Evolutionary conservation across 495 filamentous ascomycete genomes (phyloP), one percentile per base, ranked within the genome.

Genomic region (Bathelium albidoporum): DNA sequence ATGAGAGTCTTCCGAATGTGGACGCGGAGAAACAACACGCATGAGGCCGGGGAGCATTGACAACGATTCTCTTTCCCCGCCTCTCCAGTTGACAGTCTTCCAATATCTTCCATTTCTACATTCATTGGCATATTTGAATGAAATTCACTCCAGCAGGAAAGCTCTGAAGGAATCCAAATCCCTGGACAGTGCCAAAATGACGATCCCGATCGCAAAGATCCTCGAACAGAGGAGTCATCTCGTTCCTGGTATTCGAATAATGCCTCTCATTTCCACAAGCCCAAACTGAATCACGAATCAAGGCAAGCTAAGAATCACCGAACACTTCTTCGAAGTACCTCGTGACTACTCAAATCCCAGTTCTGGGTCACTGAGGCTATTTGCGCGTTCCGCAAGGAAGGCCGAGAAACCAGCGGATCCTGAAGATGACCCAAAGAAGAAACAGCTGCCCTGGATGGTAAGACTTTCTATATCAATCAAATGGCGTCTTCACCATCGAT

Each of bases 251-350:
- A 60, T 12, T 41, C 24, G 52, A 18, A 22, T 29, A 34, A 61
- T 26, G 9, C 26, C 59, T 24, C 53, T 39, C 16, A 62, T 10
- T n/a, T 39, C n/a, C 16, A 5, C 49, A 55, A 59, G 26, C 24
- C 12, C 52, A 4, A 43, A 59, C 58, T 60, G 28, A 45, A 24
- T 31, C 31, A 61, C 31, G 63, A 45, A 60, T 31, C 41, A 24
- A 24, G 91, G 90, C 34, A 89, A 86, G 71, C 76, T 95, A 10
- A 81, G 81, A 52, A 81, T 95, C 53, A 86, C 85, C 1, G 91
- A 95, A 72, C 80, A 90, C 62, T 88, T 90, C 77, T 96, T 96
- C 70, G 84, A 90, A 68, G 90, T 96, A 11, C 90, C 91, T 36
- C 76, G 84, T 59, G 87, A 94, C 73, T 85, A 95, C 73, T 71